phyloP scores from a whole-genome alignment of 2,329 filamentous ascomycete genomes.

The Albifimbria verrucaria region DNA sequence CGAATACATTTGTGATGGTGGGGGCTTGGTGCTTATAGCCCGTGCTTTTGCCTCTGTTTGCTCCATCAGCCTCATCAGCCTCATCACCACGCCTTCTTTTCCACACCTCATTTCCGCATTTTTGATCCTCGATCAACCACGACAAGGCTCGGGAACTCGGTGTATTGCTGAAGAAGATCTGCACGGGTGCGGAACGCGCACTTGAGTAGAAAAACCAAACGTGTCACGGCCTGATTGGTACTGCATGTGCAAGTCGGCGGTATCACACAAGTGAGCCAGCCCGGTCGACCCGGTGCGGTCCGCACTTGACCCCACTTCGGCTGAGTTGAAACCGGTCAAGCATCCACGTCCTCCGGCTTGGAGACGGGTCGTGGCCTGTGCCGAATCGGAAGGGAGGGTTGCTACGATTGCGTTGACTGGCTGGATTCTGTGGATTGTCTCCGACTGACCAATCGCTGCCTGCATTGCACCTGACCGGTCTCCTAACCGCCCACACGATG shows the following conservation, averaged over 20 bases:
- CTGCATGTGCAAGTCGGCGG: not conserved
- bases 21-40: not conserved
- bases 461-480: not conserved
- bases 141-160: not conserved
- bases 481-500: not conserved
- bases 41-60: not conserved
- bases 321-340: not conserved
- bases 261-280: not conserved
- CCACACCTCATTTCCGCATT: not conserved
- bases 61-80: not conserved
- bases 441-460: not conserved
- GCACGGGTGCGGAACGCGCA: not conserved
- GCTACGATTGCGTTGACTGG: too few relatives aligned
- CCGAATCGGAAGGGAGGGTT: too few relatives aligned
- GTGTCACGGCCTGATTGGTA: not conserved
- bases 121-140: too few relatives aligned
- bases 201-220: not conserved
- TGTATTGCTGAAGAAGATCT: not conserved
- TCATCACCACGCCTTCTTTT: not conserved
- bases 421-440: not conserved
- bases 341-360: too few relatives aligned
- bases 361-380: too few relatives aligned
- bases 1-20: not conserved
- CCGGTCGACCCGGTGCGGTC: not conserved
- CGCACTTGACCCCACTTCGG: not conserved